A percentile compares a stretch with the other conserved stretches of the same genome.
phyloP scores from a whole-genome alignment of 176 grass and related monocot genomes.

The Raddia distichophylla region DNA sequence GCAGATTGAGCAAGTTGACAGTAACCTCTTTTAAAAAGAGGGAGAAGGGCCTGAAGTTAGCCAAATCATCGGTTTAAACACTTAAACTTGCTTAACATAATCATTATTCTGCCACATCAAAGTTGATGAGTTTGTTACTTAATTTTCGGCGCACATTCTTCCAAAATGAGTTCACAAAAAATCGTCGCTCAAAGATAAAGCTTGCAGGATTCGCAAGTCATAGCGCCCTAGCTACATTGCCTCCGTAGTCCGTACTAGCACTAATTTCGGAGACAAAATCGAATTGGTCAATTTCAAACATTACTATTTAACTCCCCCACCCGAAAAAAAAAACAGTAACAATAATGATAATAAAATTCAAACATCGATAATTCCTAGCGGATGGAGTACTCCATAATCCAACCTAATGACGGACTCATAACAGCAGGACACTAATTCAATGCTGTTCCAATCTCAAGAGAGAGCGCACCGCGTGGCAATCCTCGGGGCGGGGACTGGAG shows the following conservation, averaged over 20 bases:
- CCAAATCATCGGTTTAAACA: background rate
- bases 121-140: constrained; percentile 3
- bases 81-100: background rate
- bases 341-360: background rate
- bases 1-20: background rate
- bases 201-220: background rate
- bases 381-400: background rate
- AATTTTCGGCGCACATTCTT: background rate
- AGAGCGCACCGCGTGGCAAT: constrained; percentile 55
- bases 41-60: background rate
- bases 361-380: background rate
- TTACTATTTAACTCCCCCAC: no score
- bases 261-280: background rate
- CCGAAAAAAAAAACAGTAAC: no score
- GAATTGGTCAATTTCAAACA: background rate
- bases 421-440: background rate
- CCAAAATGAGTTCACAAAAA: background rate
- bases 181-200: background rate
- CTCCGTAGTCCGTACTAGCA: background rate
- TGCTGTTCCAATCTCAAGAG: background rate
- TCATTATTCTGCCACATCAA: background rate
- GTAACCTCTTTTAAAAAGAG: background rate
- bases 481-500: constrained; percentile 57
- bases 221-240: background rate
- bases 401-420: background rate